Percentiles rank a stretch among this genome's conserved stretches.
Evolutionary conservation across 345 rosid genomes (phyloP).

Genomic region (Alliaria petiolata): DNA sequence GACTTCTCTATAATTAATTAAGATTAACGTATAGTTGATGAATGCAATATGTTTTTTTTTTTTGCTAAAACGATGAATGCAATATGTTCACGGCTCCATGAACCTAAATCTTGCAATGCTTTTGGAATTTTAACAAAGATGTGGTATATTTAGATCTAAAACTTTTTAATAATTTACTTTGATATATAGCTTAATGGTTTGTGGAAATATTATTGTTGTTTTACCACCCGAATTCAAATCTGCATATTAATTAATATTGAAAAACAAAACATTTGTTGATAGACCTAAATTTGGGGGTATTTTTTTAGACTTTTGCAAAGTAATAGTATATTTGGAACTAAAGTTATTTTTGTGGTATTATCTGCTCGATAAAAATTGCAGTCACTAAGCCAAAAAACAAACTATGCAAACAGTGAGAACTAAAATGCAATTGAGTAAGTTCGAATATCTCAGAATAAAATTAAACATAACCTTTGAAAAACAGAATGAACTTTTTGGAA

Average conservation of each 20-base stretch:
- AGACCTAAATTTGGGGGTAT: background rate
- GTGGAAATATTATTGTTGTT: background rate
- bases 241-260: background rate
- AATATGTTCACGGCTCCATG: background rate
- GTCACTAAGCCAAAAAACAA: background rate
- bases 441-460: background rate
- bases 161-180: background rate
- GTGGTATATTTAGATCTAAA: background rate
- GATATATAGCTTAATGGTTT: background rate
- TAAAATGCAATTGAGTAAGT: background rate
- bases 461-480: slow-evolving; percentile 11
- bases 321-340: background rate
- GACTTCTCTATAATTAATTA: slow-evolving; percentile 2
- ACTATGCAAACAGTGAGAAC: background rate
- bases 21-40: background rate
- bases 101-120: background rate
- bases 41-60: background rate
- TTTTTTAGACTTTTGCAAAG: background rate
- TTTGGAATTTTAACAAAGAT: background rate
- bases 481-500: slow-evolving; percentile 7
- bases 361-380: background rate
- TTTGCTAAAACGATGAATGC: background rate
- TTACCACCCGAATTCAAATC: background rate
- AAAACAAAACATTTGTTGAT: background rate
- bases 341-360: background rate